Evolutionary conservation across 2,329 filamentous ascomycete species (phyloP), one percentile per base, ranked within the genome.

Genomic region (Nigrospora sphaerica): DNA sequence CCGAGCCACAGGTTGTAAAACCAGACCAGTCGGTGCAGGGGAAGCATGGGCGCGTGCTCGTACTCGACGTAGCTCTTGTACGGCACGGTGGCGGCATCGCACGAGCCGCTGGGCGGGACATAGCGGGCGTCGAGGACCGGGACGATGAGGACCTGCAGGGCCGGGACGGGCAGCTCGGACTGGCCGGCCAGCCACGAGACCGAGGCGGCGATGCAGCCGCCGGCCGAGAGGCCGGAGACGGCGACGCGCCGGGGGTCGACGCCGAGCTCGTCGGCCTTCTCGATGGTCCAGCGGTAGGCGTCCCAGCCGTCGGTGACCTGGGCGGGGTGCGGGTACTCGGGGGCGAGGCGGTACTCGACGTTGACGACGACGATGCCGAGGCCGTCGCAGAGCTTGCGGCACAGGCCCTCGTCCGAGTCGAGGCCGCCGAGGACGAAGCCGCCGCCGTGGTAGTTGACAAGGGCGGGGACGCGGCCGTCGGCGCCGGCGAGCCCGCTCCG

Each of bases 361-460:
- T 75, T 78, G 50, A 86, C 74, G 46, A 84, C 73, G 18, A 85
- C 68, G 28, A 76, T 79, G 44, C 78, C 72, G 12, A 77, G 66
- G 5, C 71, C 65, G 23, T 74, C 64, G 35, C 76, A 63, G 4
- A 82, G 73, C 33, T 72, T 66, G 4, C 73, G 69, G 6, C 75
- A 78, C 70, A 81, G 85, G 37, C 80, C 71, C 13, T 78, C 75
- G 56, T 85, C 82, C 57, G 85, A 78, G 4, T 77, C 81, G 4
- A 75, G 79, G 40, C 72, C 72, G 12, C 83, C 83, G 32, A 85
- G 63, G 7, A 81, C 78, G 64, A 83, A 85, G 6, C 83, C 83
- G 18, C 83, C 83, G 23, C 82, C 82, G 56, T 86, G 83, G 55
- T 82, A 83, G 59, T 84, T 83, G 53, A 86, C 70, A 28, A 86